A percentile compares a stretch with the other conserved stretches of the same genome.
Conservation (phyloP, 306 rosid genomes). For the Bauhinia variegata region DNA sequence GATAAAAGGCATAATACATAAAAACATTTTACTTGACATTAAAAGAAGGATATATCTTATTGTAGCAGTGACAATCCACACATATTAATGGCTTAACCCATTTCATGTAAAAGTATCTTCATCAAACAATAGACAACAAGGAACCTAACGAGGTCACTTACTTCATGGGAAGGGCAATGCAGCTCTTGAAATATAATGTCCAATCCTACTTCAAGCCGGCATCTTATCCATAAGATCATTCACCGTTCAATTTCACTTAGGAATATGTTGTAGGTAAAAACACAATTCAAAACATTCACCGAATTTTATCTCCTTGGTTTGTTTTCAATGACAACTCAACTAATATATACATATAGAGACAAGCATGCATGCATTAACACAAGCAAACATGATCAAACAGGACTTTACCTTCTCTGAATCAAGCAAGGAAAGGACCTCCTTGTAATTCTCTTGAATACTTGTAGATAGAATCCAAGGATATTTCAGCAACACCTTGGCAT, state of each 20-base stretch:
- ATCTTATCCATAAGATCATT: constrained; percentile 11
- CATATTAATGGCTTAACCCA: neutral
- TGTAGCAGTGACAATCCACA: constrained; percentile 2
- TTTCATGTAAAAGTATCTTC: too few species aligned
- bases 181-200: constrained; percentile 3
- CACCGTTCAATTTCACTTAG: constrained; percentile 22
- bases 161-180: constrained; percentile 3
- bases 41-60: neutral
- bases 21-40: neutral
- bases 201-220: neutral
- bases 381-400: constrained; percentile 24
- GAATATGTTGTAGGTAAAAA: constrained; percentile 25
- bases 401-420: constrained; percentile 60
- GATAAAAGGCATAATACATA: neutral
- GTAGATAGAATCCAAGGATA: constrained; percentile 83
- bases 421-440: constrained; percentile 55
- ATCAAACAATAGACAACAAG: too few species aligned
- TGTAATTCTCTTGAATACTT: constrained; percentile 70
- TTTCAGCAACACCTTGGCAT: constrained; percentile 59
- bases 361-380: constrained; percentile 2
- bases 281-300: constrained; percentile 5
- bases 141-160: too few species aligned
- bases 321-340: constrained; percentile 10
- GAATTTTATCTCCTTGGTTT: constrained; percentile 7
- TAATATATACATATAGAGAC: neutral